Evolutionary conservation across 768 basidiomycete genomes (phyloP).

Genomic region (Lentinula sp.): DNA sequence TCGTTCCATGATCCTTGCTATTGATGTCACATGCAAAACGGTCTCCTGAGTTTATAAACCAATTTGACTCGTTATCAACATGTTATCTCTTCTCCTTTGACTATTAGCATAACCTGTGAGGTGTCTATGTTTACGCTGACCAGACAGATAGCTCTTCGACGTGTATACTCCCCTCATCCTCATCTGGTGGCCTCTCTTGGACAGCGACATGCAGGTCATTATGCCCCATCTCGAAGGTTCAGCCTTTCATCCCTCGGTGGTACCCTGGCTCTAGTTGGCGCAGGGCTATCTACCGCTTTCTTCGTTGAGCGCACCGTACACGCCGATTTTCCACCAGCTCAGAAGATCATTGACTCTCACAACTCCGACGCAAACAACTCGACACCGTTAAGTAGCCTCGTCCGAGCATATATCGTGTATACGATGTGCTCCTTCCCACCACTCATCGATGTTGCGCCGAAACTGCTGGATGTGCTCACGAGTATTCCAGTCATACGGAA

Average conservation of each 20-base stretch:
- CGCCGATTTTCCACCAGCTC: background rate
- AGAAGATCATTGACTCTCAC: too few relatives aligned
- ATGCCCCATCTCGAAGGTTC: background rate
- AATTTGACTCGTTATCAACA: too few relatives aligned
- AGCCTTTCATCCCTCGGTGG: background rate
- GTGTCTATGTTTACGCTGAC: background rate
- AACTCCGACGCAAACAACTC: too few relatives aligned
- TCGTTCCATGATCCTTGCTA: too few relatives aligned
- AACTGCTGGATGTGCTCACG: slow-evolving; percentile 46
- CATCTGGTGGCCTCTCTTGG: background rate
- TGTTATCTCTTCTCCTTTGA: too few relatives aligned
- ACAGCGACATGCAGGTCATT: background rate
- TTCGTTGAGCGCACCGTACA: background rate
- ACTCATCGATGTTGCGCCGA: slow-evolving; percentile 72
- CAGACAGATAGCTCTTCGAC: background rate
- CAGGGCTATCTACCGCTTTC: background rate
- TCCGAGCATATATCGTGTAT: slow-evolving; percentile 80
- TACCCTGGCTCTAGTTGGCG: background rate
- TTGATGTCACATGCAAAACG: too few relatives aligned
- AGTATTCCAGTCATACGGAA: slow-evolving; percentile 54
- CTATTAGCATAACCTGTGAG: too few relatives aligned
- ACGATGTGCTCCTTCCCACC: slow-evolving; percentile 70
- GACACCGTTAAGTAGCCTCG: slow-evolving; percentile 29
- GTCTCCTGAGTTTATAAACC: too few relatives aligned
- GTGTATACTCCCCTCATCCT: background rate